Base-by-base conservation (phyloP, 2,329 filamentous ascomycete species). In the Aureobasidium pullulans region DNA sequence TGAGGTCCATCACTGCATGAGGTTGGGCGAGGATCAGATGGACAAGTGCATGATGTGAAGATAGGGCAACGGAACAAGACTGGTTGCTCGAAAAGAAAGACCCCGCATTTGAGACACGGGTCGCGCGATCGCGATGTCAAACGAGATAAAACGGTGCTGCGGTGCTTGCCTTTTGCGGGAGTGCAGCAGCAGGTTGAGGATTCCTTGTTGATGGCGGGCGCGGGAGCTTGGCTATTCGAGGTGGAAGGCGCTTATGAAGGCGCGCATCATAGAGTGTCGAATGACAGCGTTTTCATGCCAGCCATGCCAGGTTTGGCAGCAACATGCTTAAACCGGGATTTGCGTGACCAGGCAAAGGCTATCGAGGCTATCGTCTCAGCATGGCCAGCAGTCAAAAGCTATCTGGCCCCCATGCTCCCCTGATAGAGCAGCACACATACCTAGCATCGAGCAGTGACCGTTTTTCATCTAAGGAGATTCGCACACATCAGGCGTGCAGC, bases 51-150 rank as follows among this genome's bases (percentile, higher is more conserved):
- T 52, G 48, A 29, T 31, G 19, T 16, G 13, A 16, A 29, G 50
- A 43, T 16, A 43, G 28, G n/a, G 29, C 50, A 54, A 16, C 32
- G 39, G 16, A 19, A 34, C 23, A 54, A 23, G 39, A 37, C 6
- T 32, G 37, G 28, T 13, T 54, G 44, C 34, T 40, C 8, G 15
- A 54, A 11, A 13, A n/a, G 19, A 9, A 34, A 31, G 31, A 40
- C 50, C 50, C 50, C 37, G 50, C 50, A 29, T 43, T 53, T 54
- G 29, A 54, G 39, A 54, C 37, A 56, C 52, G 52, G 40, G 52
- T 44, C 32, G 52, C 16, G 39, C 52, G 52, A 56, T 56, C 40
- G 16, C 31, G 52, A 56, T 56, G 37, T 11, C 44, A 47, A 47
- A 42, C 32, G 19, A 9, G 48, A 52, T 54, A 11, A 28, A 44